Conservation (phyloP, 2,329 filamentous ascomycete species). For the Rosellinia necatrix region DNA sequence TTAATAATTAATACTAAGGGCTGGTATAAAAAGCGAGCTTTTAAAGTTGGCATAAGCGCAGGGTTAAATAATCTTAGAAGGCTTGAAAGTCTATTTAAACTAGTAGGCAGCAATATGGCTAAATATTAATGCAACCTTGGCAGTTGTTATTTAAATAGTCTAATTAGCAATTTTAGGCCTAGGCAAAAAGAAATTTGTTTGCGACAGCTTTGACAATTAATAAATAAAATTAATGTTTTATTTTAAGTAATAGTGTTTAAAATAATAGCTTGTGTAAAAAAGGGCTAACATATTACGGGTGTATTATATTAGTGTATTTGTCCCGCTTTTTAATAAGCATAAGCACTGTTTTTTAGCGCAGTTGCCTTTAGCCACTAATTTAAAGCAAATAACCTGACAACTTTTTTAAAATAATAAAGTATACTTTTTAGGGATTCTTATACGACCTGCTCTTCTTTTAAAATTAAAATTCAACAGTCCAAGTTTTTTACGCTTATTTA, state of each 20-base stretch:
- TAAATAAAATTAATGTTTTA: constrained; percentile 1
- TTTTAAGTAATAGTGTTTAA: background rate
- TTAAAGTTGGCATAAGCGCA: too few species aligned
- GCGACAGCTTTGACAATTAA: background rate
- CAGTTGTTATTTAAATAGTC: background rate
- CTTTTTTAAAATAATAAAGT: background rate
- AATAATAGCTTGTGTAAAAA: background rate
- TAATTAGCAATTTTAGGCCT: background rate
- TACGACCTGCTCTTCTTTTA: background rate
- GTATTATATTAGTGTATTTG: background rate
- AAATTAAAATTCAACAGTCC: background rate
- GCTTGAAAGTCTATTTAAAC: background rate
- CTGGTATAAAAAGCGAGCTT: too few species aligned
- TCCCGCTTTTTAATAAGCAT: background rate
- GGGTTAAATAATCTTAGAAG: too few species aligned
- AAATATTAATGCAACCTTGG: too few species aligned
- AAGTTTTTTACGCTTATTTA: constrained; percentile 1
- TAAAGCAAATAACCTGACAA: background rate
- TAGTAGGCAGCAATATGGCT: background rate
- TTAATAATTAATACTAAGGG: too few species aligned
- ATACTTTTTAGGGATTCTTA: background rate
- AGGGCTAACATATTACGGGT: background rate
- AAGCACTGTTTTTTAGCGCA: background rate
- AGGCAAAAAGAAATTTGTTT: background rate
- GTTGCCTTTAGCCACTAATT: background rate